phyloP scores from a whole-genome alignment of 768 basidiomycete species.

The Suillus clintonianus region DNA sequence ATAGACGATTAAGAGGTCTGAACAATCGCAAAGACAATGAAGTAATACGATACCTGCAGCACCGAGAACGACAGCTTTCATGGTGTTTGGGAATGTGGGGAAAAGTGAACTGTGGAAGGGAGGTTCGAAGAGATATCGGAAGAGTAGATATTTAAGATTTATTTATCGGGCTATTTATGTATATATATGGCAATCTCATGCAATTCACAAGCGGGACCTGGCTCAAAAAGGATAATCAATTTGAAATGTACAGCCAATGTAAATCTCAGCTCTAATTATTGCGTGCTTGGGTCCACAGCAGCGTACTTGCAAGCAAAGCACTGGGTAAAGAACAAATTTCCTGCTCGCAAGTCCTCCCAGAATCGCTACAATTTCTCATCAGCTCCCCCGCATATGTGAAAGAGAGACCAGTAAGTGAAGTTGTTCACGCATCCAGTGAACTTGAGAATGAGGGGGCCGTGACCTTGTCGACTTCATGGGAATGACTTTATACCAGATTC shows the following conservation, averaged over 20 bases:
- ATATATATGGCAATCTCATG: background rate
- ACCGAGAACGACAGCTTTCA: conserved; percentile 93
- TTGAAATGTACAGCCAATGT: background rate
- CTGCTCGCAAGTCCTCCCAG: background rate
- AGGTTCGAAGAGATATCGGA: background rate
- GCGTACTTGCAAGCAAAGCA: background rate
- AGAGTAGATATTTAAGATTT: background rate
- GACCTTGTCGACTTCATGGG: background rate
- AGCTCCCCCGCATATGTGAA: background rate
- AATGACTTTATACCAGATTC: background rate
- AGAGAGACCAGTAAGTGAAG: background rate
- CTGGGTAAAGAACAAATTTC: too few species aligned
- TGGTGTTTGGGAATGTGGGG: conserved; percentile 23
- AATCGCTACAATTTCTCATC: background rate
- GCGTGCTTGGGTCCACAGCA: background rate
- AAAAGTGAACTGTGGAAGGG: background rate
- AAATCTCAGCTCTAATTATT: background rate
- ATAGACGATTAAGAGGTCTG: conserved; percentile 6
- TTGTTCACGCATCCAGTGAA: background rate
- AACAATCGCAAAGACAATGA: background rate
- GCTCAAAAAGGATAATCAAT: conserved; percentile 1
- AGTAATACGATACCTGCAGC: conserved; percentile 68
- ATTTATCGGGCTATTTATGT: background rate
- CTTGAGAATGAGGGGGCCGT: background rate
- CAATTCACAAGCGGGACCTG: background rate